These are phyloP conservation scores for Ophiostoma piceae DNA, from an alignment of 2,329 filamentous ascomycete species.

Conservation along the genomic window DNA sequence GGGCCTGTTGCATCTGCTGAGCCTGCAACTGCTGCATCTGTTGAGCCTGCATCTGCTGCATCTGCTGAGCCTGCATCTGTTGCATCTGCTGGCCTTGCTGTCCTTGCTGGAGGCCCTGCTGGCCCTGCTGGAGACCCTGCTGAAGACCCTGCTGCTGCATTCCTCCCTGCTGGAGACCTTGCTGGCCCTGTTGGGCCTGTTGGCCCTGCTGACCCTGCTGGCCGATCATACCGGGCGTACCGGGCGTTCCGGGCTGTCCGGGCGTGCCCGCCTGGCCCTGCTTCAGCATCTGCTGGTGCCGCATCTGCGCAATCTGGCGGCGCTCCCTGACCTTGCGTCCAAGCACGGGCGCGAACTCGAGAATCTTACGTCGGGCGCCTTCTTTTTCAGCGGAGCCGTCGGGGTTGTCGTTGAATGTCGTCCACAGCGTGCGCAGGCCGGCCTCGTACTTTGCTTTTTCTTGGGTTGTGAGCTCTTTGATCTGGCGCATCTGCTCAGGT, in stretches of 20 bases:
- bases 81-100: conserved; percentile 19
- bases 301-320: conserved; percentile 19
- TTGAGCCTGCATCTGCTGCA: conserved; percentile 23
- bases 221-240: neutral
- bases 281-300: conserved; percentile 19
- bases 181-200: conserved; percentile 19
- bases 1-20: conserved; percentile 17
- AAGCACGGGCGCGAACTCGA: conserved; percentile 57
- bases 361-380: conserved; percentile 52
- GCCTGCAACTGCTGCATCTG: conserved; percentile 19
- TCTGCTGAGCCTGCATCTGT: conserved; percentile 16
- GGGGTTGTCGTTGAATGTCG: conserved; percentile 44
- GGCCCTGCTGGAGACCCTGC: conserved; percentile 22
- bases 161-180: conserved; percentile 17
- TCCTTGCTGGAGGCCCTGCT: conserved; percentile 21
- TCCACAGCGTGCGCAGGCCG: conserved; percentile 52
- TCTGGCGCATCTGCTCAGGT: conserved; percentile 48
- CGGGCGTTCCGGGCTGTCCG: neutral
- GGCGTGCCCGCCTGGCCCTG: conserved; percentile 19
- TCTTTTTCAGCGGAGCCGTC: conserved; percentile 46
- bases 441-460: conserved; percentile 57
- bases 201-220: conserved; percentile 10
- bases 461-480: conserved; percentile 47
- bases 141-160: conserved; percentile 17
- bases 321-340: conserved; percentile 27